Conservation (phyloP, 2,329 filamentous ascomycete genomes). For the Ceratocystis huliohia region DNA sequence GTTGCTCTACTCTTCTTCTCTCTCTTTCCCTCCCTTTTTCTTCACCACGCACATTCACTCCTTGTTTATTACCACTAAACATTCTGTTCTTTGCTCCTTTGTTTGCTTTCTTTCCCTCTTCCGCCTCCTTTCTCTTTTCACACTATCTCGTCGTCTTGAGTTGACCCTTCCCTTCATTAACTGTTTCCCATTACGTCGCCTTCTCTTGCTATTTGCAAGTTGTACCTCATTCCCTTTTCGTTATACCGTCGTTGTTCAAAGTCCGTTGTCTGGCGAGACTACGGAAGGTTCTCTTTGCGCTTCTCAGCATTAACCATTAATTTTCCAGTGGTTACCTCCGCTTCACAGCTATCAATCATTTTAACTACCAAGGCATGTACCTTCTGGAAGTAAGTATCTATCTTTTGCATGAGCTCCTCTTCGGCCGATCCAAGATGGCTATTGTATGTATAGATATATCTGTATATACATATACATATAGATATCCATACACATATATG, state of each 20-base stretch:
- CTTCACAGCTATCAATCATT: background rate
- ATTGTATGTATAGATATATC: background rate
- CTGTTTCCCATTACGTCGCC: background rate
- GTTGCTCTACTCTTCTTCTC: background rate
- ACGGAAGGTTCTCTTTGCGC: background rate
- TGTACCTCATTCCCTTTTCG: background rate
- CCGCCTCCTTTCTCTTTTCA: background rate
- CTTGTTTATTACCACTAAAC: background rate
- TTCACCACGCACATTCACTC: constrained; percentile 8
- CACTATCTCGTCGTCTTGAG: background rate
- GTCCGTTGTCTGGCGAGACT: background rate
- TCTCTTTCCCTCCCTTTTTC: background rate
- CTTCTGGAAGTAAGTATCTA: background rate
- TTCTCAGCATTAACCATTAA: background rate
- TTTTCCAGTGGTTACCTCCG: background rate
- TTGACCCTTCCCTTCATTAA: background rate
- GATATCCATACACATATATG: background rate
- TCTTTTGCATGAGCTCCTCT: background rate
- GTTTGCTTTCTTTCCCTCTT: constrained; percentile 1
- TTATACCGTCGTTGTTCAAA: background rate
- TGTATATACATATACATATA: background rate
- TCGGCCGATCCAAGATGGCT: background rate
- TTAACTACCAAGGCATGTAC: background rate
- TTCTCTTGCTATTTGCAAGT: no score
- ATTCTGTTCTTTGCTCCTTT: background rate